Conservation (phyloP, 176 grass and related monocot species). For the Bolboschoenus planiculmis region DNA sequence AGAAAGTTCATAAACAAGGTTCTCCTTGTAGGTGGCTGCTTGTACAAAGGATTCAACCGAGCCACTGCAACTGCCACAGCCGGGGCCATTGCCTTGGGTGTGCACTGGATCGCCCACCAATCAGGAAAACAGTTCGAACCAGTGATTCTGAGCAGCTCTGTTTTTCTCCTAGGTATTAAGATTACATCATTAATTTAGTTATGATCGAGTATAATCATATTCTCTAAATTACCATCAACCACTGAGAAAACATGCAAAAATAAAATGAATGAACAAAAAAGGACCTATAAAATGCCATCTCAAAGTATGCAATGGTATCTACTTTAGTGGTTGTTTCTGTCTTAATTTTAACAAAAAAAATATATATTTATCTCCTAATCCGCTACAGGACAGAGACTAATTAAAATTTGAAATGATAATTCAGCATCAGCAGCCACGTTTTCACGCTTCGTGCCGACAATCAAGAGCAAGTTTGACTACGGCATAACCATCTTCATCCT, state of each 20-base stretch:
- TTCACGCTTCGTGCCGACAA: conserved; percentile 70
- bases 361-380: no score
- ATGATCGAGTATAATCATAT: neutral
- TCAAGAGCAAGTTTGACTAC: conserved; percentile 86
- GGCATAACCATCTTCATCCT: conserved; percentile 94
- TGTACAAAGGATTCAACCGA: conserved; percentile 90
- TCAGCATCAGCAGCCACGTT: conserved; percentile 76
- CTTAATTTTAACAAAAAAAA: no score
- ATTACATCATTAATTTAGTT: neutral
- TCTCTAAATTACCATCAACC: neutral
- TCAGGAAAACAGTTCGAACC: conserved; percentile 58
- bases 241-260: neutral
- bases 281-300: neutral
- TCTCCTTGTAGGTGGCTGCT: conserved; percentile 54
- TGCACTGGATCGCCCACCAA: conserved; percentile 64
- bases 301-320: no score
- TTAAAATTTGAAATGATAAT: conserved; percentile 10
- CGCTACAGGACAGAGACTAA: neutral
- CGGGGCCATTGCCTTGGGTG: conserved; percentile 55
- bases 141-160: conserved; percentile 42
- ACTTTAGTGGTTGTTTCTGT: no score
- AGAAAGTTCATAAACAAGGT: neutral
- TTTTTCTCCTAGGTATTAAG: conserved; percentile 69
- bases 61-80: conserved; percentile 59
- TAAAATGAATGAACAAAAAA: neutral